These are phyloP conservation scores for Pseudogymnoascus sp. DNA, from an alignment of 2,329 filamentous ascomycete genomes.

Conservation along the genomic window DNA sequence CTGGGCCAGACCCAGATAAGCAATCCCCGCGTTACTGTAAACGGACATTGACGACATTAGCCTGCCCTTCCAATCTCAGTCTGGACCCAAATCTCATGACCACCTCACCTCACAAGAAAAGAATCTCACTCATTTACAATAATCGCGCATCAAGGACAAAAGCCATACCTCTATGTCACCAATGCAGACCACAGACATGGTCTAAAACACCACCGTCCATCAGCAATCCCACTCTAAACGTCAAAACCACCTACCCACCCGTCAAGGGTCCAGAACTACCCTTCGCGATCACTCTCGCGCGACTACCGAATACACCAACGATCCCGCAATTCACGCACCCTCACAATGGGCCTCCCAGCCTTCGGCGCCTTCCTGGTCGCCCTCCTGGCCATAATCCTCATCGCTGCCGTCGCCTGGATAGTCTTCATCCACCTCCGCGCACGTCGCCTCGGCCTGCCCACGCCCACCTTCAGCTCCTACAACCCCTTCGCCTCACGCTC, in stretches of 20 bases:
- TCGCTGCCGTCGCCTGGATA: constrained; percentile 56
- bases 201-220: neutral
- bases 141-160: neutral
- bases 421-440: constrained; percentile 65
- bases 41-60: neutral
- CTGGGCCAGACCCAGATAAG: neutral
- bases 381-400: constrained; percentile 52
- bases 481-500: constrained; percentile 54
- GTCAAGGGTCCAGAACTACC: neutral
- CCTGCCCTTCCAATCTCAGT: neutral
- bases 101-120: neutral
- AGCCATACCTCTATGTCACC: neutral
- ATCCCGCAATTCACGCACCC: neutral
- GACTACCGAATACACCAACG: neutral
- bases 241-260: neutral
- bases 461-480: constrained; percentile 58
- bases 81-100: neutral
- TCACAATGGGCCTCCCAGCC: constrained; percentile 49
- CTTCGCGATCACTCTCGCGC: neutral
- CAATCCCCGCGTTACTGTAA: neutral
- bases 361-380: constrained; percentile 67
- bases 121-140: neutral
- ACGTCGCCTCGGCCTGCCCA: constrained; percentile 64
- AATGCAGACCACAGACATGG: neutral
- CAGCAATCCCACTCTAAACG: neutral